These are phyloP conservation scores for Hericium alpestre DNA, from an alignment of 768 basidiomycete genomes.

Conservation along the genomic window DNA sequence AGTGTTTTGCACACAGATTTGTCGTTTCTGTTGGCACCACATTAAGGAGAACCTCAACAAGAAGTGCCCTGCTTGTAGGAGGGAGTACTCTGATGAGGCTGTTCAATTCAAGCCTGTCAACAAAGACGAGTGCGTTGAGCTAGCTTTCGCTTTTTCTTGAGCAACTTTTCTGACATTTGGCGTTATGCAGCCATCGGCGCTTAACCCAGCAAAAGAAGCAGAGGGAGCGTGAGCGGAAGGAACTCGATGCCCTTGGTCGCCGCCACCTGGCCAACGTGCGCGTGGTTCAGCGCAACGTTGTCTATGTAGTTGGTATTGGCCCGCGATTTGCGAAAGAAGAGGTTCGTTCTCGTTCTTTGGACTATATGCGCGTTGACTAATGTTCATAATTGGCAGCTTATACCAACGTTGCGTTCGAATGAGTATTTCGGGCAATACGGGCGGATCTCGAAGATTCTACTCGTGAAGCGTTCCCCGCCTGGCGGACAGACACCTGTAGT, in stretches of 20 bases:
- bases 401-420: conserved; percentile 83
- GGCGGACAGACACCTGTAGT: conserved; percentile 65
- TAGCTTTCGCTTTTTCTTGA: background rate
- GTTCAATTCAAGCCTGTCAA: conserved; percentile 94
- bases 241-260: conserved; percentile 76
- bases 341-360: conserved; percentile 37
- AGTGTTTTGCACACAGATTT: conserved; percentile 53
- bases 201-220: conserved; percentile 92
- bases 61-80: conserved; percentile 91
- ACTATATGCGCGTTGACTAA: conserved; percentile 8
- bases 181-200: conserved; percentile 71
- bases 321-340: conserved; percentile 93
- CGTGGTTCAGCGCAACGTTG: conserved; percentile 93
- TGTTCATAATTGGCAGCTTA: conserved; percentile 41
- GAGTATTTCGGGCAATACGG: conserved; percentile 99
- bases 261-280: conserved; percentile 86
- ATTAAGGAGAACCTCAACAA: conserved; percentile 94
- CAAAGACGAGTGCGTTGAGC: conserved; percentile 75
- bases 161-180: background rate
- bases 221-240: conserved; percentile 90
- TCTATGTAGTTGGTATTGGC: conserved; percentile 93
- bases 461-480: conserved; percentile 79
- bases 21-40: conserved; percentile 98
- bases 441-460: conserved; percentile 89
- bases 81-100: conserved; percentile 84